Conservation (phyloP, 1,284 basidiomycete species). For the Irpex sp. region DNA sequence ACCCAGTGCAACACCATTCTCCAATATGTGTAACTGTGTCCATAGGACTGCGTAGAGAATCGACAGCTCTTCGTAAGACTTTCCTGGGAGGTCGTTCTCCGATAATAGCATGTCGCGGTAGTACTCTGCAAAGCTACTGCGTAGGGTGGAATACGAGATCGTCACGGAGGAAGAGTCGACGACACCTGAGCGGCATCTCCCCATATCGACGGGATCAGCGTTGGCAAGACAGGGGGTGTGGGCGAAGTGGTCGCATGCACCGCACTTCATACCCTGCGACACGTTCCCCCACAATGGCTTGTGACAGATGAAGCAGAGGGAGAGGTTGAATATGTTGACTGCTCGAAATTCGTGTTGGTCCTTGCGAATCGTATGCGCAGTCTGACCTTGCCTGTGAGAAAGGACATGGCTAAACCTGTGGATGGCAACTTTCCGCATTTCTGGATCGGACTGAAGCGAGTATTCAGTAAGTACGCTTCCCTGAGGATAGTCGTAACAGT, state of each 20-base stretch:
- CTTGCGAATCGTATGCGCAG: conserved; percentile 23
- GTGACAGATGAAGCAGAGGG: conserved; percentile 63
- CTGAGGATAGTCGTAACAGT: conserved; percentile 68
- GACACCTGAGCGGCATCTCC: conserved; percentile 34
- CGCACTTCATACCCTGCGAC: conserved; percentile 62
- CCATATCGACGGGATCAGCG: conserved; percentile 21
- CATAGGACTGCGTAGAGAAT: conserved; percentile 56
- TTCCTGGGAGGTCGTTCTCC: conserved; percentile 38
- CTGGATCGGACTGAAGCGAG: conserved; percentile 37
- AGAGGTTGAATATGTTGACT: conserved; percentile 70
- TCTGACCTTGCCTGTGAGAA: conserved; percentile 27
- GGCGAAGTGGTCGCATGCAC: conserved; percentile 55
- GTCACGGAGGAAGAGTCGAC: conserved; percentile 46
- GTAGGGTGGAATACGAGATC: conserved; percentile 46
- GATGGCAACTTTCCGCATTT: conserved; percentile 53
- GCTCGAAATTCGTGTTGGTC: conserved; percentile 47
- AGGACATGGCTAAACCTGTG: conserved; percentile 55
- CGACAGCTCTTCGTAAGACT: conserved; percentile 67
- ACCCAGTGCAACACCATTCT: conserved; percentile 61
- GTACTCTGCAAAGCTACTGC: conserved; percentile 50
- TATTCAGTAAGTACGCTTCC: conserved; percentile 58
- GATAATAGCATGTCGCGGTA: conserved; percentile 43
- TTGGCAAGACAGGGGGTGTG: conserved; percentile 52
- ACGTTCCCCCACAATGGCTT: conserved; percentile 70
- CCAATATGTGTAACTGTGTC: conserved; percentile 63